Conservation (phyloP, 2,329 filamentous ascomycete genomes). For the Phoma sp. region DNA sequence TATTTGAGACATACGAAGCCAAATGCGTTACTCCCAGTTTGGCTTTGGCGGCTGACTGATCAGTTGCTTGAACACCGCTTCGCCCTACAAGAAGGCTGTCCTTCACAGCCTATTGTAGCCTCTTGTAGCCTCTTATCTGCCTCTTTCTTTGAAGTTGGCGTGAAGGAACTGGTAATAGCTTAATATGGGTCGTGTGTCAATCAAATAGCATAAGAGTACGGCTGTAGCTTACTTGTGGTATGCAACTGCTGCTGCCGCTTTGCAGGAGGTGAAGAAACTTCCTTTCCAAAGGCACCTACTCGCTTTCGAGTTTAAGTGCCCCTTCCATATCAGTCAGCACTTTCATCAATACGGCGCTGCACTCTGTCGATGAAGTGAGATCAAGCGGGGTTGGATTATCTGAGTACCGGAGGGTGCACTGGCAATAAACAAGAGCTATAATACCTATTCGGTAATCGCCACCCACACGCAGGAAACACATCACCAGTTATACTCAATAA, state of each 20-base stretch:
- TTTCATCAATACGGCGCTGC: neutral
- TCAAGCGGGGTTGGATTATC: too few species aligned
- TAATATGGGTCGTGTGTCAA: constrained; percentile 56
- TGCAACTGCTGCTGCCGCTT: constrained; percentile 62
- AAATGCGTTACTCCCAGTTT: constrained; percentile 46
- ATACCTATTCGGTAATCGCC: too few species aligned
- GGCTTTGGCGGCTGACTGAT: constrained; percentile 17
- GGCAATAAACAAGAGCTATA: too few species aligned
- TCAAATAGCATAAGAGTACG: neutral
- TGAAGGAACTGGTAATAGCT: constrained; percentile 85
- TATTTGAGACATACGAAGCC: constrained; percentile 42
- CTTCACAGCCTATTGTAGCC: constrained; percentile 71
- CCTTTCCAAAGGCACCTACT: constrained; percentile 46
- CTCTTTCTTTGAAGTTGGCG: constrained; percentile 80
- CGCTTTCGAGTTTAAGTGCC: constrained; percentile 41
- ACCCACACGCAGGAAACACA: too few species aligned
- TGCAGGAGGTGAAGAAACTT: constrained; percentile 63
- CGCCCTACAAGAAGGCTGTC: constrained; percentile 78
- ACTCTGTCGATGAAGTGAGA: too few species aligned
- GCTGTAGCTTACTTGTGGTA: constrained; percentile 57
- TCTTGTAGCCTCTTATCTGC: constrained; percentile 70
- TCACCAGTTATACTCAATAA: too few species aligned
- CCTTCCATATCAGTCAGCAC: constrained; percentile 24
- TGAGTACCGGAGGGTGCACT: too few species aligned
- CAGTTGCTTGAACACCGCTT: constrained; percentile 58